Evolutionary conservation across 352 stramenopile genomes (phyloP), one percentile per base, ranked within the genome.

Genomic region (Pythium scleroteichum): DNA sequence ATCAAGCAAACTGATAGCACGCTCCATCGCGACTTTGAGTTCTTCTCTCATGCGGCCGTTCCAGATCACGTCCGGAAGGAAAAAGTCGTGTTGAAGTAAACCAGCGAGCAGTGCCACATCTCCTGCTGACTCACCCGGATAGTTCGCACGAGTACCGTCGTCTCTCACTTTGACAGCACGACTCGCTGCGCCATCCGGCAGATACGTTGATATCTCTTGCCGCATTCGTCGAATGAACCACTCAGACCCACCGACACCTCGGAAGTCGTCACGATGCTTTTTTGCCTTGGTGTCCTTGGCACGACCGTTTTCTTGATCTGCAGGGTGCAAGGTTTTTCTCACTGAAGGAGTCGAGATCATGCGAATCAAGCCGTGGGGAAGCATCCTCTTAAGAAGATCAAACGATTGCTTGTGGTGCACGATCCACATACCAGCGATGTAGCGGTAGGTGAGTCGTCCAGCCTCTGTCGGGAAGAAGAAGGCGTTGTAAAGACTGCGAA

Each of bases 11-110:
- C 53, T 46, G 0, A 69, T 32, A 7, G 50, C 17, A 2, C 41
- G 26, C 32, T 68, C 53, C 32, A 68, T 72, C 64, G 41, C 51
- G 51, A 19, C 17, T 58, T 80, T 79, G 10, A 95, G 60, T 57
- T 93, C 82, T 27, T 66, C 49, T 42, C 83, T 71, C 3, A 76
- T 85, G 22, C 68, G 40, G 14, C 80, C 68, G 38, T 91, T 88
- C 85, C 85, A 95, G 33, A 95, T 88, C 32, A 93, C 67, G 42
- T 95, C 85, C 5, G 84, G 85, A 2, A 93, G 74, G 39, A 87
- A 62, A 29, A 90, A 93, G 55, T 90, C 80, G 22, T 85, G 86
- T 14, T 80, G 62, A 1, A 95, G 47, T 56, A 95, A 71, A 53
- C 77, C 71, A 19, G 73, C 77, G n/a, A 95, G 38, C 5, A 92